Evolutionary conservation across 2,329 filamentous ascomycete genomes (phyloP).

Genomic region (Falciphora oryzae): DNA sequence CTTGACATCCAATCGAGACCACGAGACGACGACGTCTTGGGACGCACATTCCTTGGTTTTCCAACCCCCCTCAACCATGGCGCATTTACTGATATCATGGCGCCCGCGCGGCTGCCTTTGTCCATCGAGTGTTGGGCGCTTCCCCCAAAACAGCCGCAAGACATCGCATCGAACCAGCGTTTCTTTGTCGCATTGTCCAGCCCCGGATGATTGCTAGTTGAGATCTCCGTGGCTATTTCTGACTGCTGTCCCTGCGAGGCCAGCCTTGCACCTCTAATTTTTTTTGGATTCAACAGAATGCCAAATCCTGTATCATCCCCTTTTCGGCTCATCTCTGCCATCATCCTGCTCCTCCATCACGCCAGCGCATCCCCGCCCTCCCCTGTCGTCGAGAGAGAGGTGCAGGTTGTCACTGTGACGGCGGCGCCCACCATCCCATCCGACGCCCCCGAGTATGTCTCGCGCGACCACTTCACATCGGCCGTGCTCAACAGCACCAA

Average conservation of each 20-base stretch:
- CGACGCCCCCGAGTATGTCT: slow-evolving; percentile 30
- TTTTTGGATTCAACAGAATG: not conserved
- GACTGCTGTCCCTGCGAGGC: too few species aligned
- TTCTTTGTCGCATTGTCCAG: not conserved
- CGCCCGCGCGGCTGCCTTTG: not conserved
- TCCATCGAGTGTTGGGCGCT: not conserved
- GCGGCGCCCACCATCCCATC: slow-evolving; percentile 28
- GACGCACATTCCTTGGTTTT: not conserved
- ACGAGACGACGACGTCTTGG: not conserved
- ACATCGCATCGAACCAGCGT: too few species aligned
- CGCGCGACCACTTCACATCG: slow-evolving; percentile 35
- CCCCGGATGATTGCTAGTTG: not conserved
- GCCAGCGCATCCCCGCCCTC: not conserved
- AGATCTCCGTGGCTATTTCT: not conserved
- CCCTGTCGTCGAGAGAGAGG: not conserved
- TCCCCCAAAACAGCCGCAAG: not conserved
- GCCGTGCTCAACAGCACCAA: slow-evolving; percentile 64
- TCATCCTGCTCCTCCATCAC: not conserved
- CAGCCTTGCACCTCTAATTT: too few species aligned
- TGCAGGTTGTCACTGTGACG: slow-evolving; percentile 25
- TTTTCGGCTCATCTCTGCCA: not conserved
- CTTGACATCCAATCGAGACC: not conserved
- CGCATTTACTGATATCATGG: not conserved
- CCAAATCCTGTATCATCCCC: not conserved
- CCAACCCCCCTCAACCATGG: not conserved